Base-by-base conservation (phyloP, 345 rosid species). In the Lepidium sativum region DNA sequence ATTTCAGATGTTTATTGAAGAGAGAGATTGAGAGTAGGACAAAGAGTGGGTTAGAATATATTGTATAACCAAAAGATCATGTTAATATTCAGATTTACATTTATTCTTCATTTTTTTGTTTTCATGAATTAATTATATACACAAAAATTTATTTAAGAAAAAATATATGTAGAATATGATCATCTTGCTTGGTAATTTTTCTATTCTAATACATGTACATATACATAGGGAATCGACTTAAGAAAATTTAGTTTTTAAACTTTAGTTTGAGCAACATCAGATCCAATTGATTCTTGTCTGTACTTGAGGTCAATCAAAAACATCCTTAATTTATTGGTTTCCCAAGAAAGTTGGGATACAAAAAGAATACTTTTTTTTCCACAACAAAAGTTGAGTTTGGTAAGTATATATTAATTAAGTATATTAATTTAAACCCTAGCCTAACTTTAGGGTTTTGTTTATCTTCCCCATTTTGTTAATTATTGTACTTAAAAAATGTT, bases 41-140 rank as follows among this genome's bases (percentile, higher is more conserved):
- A 66, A 59, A 63, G 49, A 34, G 67, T 73, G 72, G 77, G 68
- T 67, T 51, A 37, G 52, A 66, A 34, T 57, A 55, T 48, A 35
- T 71, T 62, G 60, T 38, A 21, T 68, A 52, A 60, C 34, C 51
- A 49, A 68, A 68, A 59, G 49, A 44, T 18, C 55, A 61, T 70
- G 63, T 61, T 44, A 56, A 13, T 33, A 37, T 15, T 54, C 49
- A 34, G 52, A 34, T 54, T 56, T 38, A 61, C 13, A 37, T 7
- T 62, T 14, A 8, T 45, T 42, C 6, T 4, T 17, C 17, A 6
- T 18, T 33, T 9, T 0, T 25, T 3, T 1, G 1, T 38, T 60
- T 39, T 21, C 48, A 8, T 21, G 29, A 23, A 48, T 9, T 44
- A 23, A 48, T 9, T 44, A n/a, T 60, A 25, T 6, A 23, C 25